phyloP scores from a whole-genome alignment of 106 monocot species.

The Apostasia shenzhenica region DNA sequence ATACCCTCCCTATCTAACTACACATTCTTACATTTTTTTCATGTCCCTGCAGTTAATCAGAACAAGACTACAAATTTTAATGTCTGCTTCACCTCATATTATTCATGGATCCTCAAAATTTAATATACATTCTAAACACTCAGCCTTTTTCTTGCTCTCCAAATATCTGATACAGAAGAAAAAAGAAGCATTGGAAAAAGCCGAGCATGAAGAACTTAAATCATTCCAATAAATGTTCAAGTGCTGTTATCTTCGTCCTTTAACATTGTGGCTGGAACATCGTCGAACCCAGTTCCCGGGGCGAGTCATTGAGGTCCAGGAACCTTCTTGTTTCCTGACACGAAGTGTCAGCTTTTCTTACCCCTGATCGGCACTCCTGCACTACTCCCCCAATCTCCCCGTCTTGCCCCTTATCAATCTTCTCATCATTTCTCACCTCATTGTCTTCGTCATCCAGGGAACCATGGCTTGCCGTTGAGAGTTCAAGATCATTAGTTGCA shows the following conservation, averaged over 20 bases:
- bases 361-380: constrained; percentile 9
- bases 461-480: constrained; percentile 48
- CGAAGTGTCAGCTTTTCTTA: constrained; percentile 20
- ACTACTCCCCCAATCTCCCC: constrained; percentile 21
- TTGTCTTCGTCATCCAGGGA: constrained; percentile 26
- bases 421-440: constrained; percentile 22
- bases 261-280: constrained; percentile 24
- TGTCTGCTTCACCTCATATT: neutral
- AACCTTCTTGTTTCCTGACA: constrained; percentile 36
- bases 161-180: neutral
- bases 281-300: constrained; percentile 73
- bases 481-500: constrained; percentile 42
- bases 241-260: constrained; percentile 53
- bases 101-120: neutral
- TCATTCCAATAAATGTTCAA: neutral
- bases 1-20: neutral
- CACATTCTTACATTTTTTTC: neutral
- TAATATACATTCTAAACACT: neutral
- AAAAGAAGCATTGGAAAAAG: neutral
- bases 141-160: neutral
- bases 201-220: neutral
- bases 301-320: constrained; percentile 92
- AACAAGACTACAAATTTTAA: neutral
- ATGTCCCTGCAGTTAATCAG: neutral
- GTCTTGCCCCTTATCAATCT: neutral